Percentiles rank a stretch among this genome's conserved stretches.
Conservation (phyloP, 1,284 basidiomycete species). For the Earliella scabrosa region DNA sequence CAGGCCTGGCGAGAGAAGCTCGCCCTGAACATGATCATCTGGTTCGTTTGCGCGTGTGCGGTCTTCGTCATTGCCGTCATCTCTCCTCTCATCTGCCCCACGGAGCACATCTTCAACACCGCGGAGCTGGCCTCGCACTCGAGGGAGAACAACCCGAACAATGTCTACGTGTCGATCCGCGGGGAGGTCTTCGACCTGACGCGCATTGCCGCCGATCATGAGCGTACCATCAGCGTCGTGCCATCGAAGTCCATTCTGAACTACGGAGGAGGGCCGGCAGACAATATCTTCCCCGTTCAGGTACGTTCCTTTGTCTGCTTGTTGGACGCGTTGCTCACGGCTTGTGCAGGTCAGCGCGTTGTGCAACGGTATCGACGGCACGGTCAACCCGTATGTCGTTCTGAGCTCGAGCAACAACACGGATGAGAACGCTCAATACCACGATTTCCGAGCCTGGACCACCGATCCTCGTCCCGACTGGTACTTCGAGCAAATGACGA, state of each 20-base stretch:
- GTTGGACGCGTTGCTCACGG: constrained; percentile 5
- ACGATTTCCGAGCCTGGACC: constrained; percentile 91
- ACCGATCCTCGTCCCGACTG: constrained; percentile 95
- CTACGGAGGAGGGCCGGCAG: constrained; percentile 83
- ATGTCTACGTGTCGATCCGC: constrained; percentile 83
- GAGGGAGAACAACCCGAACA: constrained; percentile 63
- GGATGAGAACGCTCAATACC: constrained; percentile 85
- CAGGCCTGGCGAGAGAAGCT: constrained; percentile 99
- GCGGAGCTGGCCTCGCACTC: constrained; percentile 81
- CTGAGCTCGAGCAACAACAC: constrained; percentile 83
- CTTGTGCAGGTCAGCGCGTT: constrained; percentile 81
- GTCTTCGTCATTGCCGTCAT: constrained; percentile 94
- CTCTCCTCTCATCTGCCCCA: constrained; percentile 91
- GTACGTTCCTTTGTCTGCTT: constrained; percentile 43
- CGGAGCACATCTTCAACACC: constrained; percentile 87
- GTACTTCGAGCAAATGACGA: constrained; percentile 94
- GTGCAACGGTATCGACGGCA: constrained; percentile 85
- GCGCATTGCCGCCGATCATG: constrained; percentile 62
- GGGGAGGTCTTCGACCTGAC: constrained; percentile 93
- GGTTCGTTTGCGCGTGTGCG: constrained; percentile 88
- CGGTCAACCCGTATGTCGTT: constrained; percentile 38
- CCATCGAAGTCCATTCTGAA: constrained; percentile 75
- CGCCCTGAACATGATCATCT: constrained; percentile 94
- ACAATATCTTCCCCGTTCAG: constrained; percentile 93
- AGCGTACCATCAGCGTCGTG: constrained; percentile 75